These are phyloP conservation scores for Sporothrix euskadiensis DNA, from an alignment of 2,329 filamentous ascomycete species.

Conservation along the genomic window DNA sequence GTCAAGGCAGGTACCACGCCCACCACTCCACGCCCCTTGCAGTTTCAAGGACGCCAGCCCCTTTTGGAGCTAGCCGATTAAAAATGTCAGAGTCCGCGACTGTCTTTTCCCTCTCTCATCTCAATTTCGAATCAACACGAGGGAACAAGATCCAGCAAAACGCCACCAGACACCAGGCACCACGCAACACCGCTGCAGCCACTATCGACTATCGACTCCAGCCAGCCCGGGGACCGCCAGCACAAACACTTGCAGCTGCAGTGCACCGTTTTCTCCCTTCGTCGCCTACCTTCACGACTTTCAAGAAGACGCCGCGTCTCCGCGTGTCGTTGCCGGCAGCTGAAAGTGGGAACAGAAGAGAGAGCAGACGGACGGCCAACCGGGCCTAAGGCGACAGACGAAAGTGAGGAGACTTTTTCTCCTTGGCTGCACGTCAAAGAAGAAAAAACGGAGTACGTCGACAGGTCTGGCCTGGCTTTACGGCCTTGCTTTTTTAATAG, in stretches of 20 bases:
- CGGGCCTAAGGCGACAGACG: neutral
- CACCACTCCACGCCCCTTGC: neutral
- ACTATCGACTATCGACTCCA: slow-evolving; percentile 15
- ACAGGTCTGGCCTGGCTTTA: neutral
- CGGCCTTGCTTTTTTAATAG: neutral
- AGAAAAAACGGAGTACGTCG: neutral
- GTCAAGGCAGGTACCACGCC: no score
- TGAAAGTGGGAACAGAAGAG: neutral
- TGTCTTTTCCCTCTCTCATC: neutral
- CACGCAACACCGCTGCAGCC: neutral
- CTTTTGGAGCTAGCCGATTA: neutral
- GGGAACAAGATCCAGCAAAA: no score
- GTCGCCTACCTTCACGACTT: neutral
- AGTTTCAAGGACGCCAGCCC: neutral
- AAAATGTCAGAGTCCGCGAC: neutral
- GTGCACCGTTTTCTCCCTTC: neutral
- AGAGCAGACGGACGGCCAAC: neutral
- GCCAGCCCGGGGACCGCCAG: slow-evolving; percentile 4
- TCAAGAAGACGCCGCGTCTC: neutral
- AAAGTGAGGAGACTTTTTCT: neutral
- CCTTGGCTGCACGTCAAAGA: neutral
- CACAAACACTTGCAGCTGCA: neutral
- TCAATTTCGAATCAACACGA: slow-evolving; percentile 8
- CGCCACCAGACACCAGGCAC: neutral
- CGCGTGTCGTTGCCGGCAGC: slow-evolving; percentile 8